phyloP scores from a whole-genome alignment of 2,329 filamentous ascomycete species.

The Zelopaecilomyces penicillatus region DNA sequence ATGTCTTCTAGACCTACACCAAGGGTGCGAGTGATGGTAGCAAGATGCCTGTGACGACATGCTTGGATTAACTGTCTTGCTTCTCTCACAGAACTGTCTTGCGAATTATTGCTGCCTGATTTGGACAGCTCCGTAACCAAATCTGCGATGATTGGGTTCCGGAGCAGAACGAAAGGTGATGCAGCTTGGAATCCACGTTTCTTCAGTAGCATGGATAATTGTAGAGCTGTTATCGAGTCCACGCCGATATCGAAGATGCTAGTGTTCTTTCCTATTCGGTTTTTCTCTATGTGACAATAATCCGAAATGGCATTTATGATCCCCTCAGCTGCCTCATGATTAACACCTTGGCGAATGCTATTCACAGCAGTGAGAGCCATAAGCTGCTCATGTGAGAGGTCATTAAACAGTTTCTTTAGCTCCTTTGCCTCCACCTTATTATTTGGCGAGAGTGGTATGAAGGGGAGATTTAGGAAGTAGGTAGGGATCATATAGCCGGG shows the following conservation, averaged over 20 bases:
- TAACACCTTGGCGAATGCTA: neutral
- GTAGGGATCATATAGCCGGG: conserved; percentile 89
- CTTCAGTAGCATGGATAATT: conserved; percentile 57
- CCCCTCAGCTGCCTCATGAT: conserved; percentile 30
- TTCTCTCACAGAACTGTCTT: conserved; percentile 28
- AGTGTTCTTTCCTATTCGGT: conserved; percentile 42
- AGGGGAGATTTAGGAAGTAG: conserved; percentile 63
- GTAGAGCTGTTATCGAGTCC: conserved; percentile 77
- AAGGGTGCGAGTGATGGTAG: conserved; percentile 44
- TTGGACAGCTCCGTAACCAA: conserved; percentile 32
- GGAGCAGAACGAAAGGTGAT: conserved; percentile 60
- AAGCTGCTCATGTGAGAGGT: conserved; percentile 51
- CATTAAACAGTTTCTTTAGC: conserved; percentile 57
- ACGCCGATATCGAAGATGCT: conserved; percentile 81
- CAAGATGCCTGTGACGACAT: conserved; percentile 52
- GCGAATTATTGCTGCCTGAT: neutral
- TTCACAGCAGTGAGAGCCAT: conserved; percentile 41
- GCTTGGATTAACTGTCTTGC: conserved; percentile 55
- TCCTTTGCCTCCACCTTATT: conserved; percentile 78
- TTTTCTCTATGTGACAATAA: conserved; percentile 37
- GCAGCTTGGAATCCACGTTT: conserved; percentile 51
- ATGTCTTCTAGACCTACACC: conserved; percentile 43
- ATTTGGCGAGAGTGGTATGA: conserved; percentile 74
- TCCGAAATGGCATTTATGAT: conserved; percentile 47
- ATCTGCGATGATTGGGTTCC: conserved; percentile 43